Evolutionary conservation across 148 eudicot genomes (phyloP), one percentile per base, ranked within the genome.

Genomic region (Suaeda aralocaspica): DNA sequence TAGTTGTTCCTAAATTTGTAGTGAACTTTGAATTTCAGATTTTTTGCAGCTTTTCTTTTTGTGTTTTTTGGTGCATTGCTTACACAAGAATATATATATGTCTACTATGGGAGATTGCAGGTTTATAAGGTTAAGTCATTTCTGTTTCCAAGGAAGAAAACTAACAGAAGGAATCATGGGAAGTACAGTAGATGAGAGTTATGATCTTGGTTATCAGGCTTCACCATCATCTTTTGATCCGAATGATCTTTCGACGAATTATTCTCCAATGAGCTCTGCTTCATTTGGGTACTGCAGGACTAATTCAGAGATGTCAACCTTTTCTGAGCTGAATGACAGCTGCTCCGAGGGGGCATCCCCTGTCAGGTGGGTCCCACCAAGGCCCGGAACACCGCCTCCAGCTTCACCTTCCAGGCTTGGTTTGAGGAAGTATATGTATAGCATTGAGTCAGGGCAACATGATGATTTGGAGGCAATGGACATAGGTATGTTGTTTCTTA

Each of bases 381-480:
- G 84, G 55, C 63, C 70, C 16, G 76, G 74, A 41, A 86, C 90
- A 9, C 88, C 92, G 25, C 80, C 84, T 49, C 80, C 45, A 46
- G 81, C 82, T 24, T 83, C 86, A 2, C 90, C 86, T 64, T 77
- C 90, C 18, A 87, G 87, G 80, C 65, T 86, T 28, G 93, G 89
- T 21, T 79, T 81, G 78, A 83, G 66, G 81, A 87, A 76, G 74
- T 81, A 74, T 28, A 83, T 72, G 79, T 67, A 77, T 48, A 72
- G 71, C 36, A 42, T 74, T 67, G 87, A 80, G 46, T 84, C 80
- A 10, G 74, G 73, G 18, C 69, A 56, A 18, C 69, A 56, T 4
- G 84, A 73, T 26, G 86, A 81, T 34, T 67, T 70, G 5, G 87
- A 81, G 31, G 24, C 76, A 30, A 76, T 79, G 31, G 96, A 91